A percentile compares a stretch with the other conserved stretches of the same genome.
These are phyloP conservation scores for Blepharisma japonicum DNA, from an alignment of 73 alveolate genomes.

Conservation along the genomic window DNA sequence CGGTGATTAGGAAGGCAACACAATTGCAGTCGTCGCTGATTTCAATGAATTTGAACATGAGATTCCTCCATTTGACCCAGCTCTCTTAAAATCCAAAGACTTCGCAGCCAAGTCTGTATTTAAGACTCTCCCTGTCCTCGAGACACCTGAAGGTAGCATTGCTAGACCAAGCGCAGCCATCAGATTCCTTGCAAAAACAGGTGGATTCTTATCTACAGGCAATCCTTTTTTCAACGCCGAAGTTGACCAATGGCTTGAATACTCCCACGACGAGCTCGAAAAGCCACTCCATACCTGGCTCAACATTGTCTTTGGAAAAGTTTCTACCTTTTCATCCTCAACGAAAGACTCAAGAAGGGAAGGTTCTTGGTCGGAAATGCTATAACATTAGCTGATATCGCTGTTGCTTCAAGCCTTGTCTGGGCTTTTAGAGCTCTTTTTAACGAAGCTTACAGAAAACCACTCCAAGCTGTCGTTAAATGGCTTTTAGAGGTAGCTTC, in stretches of 20 bases:
- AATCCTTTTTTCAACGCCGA: conserved; percentile 25
- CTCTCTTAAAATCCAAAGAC: conserved; percentile 48
- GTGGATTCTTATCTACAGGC: conserved; percentile 6
- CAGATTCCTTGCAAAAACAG: conserved; percentile 60
- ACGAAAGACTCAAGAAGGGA: conserved; percentile 56
- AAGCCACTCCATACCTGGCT: conserved; percentile 47
- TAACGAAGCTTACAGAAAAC: conserved; percentile 71
- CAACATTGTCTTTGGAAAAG: conserved; percentile 75
- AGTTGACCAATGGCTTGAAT: conserved; percentile 72
- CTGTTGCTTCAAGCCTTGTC: conserved; percentile 60
- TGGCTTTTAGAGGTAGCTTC: conserved; percentile 61
- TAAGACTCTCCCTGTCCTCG: conserved; percentile 78
- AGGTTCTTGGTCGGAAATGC: conserved; percentile 77
- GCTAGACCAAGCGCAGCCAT: conserved; percentile 61
- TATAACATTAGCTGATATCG: conserved; percentile 91
- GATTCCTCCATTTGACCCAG: conserved; percentile 20
- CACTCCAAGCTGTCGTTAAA: conserved; percentile 59
- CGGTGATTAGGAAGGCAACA: conserved; percentile 61
- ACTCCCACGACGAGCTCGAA: conserved; percentile 55
- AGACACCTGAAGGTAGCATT: conserved; percentile 64
- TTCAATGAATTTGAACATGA: conserved; percentile 31
- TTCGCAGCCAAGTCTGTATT: conserved; percentile 58
- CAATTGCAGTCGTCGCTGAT: conserved; percentile 39
- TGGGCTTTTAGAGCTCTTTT: conserved; percentile 60
- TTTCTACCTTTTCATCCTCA: conserved; percentile 49